A percentile compares a stretch with the other conserved stretches of the same genome.
Conservation (phyloP, 140 eudicot genomes). For the Cichorium intybus region DNA sequence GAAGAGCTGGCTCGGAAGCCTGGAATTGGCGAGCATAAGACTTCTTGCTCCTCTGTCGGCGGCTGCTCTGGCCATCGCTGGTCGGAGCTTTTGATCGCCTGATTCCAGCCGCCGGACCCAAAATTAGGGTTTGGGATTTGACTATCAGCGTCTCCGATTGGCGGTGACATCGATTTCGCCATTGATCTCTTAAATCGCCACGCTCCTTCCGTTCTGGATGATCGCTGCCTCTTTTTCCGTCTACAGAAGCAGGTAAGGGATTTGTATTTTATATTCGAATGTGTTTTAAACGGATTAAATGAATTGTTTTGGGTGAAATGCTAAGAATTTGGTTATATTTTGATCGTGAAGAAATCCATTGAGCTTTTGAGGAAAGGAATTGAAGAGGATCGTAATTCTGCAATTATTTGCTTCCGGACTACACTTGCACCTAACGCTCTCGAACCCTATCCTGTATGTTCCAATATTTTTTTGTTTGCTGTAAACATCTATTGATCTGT, state of each 20-base stretch:
- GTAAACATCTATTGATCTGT: neutral
- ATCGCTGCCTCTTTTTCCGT: conserved; percentile 87
- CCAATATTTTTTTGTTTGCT: neutral
- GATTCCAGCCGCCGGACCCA: no score
- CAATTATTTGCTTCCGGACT: conserved; percentile 66
- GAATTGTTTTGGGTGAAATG: neutral
- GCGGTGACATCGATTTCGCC: conserved; percentile 81
- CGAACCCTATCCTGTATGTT: conserved; percentile 90
- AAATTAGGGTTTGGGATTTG: no score
- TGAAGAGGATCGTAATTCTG: conserved; percentile 67
- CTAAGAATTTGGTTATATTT: neutral
- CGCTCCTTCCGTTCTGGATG: conserved; percentile 73
- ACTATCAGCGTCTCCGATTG: no score
- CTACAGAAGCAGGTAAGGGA: conserved; percentile 76
- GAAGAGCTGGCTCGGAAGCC: no score
- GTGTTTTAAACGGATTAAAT: neutral
- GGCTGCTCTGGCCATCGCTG: no score
- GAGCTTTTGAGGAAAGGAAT: conserved; percentile 96
- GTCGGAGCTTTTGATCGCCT: no score
- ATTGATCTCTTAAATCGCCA: conserved; percentile 61
- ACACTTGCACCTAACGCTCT: conserved; percentile 95
- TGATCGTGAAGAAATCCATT: conserved; percentile 64
- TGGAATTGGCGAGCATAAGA: no score
- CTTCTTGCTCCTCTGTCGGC: no score
- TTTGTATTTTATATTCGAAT: neutral